A percentile compares a stretch with the other conserved stretches of the same genome.
Evolutionary conservation across 495 filamentous ascomycete genomes (phyloP).

Genomic region (Lophiotrema nucula): DNA sequence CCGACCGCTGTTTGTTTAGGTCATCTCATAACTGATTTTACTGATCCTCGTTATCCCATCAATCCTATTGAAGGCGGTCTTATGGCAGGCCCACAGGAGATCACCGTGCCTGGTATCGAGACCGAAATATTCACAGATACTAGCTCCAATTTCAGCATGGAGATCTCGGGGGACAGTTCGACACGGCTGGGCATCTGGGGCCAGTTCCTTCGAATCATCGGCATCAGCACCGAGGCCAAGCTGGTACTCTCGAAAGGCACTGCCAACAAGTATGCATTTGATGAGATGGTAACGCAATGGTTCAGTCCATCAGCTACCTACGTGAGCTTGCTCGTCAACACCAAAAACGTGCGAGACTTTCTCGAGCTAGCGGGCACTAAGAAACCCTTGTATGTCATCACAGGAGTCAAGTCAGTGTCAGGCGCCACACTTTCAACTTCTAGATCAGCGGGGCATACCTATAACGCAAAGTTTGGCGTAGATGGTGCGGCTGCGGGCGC

Average conservation of each 20-base stretch:
- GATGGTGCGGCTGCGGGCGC: background rate
- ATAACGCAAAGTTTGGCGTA: background rate
- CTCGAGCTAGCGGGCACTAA: background rate
- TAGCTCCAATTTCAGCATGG: background rate
- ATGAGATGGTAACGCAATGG: background rate
- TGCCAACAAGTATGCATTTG: background rate
- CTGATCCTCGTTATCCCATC: conserved; percentile 1
- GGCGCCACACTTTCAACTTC: background rate
- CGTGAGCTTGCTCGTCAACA: background rate
- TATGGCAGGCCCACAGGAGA: background rate
- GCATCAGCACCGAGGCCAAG: background rate
- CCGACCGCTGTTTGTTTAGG: background rate
- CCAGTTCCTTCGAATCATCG: background rate
- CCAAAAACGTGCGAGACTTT: background rate
- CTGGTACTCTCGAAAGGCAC: background rate
- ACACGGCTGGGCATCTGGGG: background rate
- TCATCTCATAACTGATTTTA: background rate
- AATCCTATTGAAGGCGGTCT: too few relatives aligned
- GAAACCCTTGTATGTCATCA: background rate
- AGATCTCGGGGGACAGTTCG: background rate
- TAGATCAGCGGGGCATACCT: background rate
- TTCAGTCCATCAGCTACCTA: background rate
- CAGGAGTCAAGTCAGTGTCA: background rate
- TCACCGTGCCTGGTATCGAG: background rate
- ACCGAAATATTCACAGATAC: background rate